phyloP scores from a whole-genome alignment of 768 basidiomycete species.

The Suillus luteus region DNA sequence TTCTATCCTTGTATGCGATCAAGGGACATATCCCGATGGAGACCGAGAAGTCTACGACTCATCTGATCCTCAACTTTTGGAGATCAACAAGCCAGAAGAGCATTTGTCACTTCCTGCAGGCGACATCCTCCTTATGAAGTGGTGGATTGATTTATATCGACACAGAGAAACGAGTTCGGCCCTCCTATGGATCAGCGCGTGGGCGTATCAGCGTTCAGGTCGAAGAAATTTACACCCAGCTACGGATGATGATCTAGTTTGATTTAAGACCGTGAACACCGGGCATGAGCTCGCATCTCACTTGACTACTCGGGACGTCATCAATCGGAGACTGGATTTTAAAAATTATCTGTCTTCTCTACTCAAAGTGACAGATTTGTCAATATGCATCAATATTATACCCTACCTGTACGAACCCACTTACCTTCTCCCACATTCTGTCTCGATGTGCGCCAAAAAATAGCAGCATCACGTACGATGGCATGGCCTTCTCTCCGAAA shows the following conservation, averaged over 20 bases:
- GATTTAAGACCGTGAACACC: neutral
- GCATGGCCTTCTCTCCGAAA: neutral
- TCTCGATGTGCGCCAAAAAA: neutral
- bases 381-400: neutral
- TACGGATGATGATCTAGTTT: conserved; percentile 11
- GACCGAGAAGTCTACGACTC: neutral
- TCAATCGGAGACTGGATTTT: neutral
- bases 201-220: conserved; percentile 41
- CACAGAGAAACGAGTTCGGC: conserved; percentile 23
- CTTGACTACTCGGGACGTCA: conserved; percentile 1
- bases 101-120: neutral
- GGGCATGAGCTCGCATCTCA: conserved; percentile 4
- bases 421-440: neutral
- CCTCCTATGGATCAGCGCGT: conserved; percentile 34
- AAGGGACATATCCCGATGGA: neutral
- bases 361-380: neutral
- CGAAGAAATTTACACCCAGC: conserved; percentile 19
- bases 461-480: neutral
- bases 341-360: neutral
- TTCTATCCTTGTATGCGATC: neutral
- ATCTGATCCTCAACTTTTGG: neutral
- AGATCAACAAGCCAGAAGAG: neutral
- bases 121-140: neutral
- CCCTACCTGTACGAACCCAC: neutral
- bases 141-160: conserved; percentile 3